Conservation (phyloP, 805 yeast species). For the Ogataea sp. region DNA sequence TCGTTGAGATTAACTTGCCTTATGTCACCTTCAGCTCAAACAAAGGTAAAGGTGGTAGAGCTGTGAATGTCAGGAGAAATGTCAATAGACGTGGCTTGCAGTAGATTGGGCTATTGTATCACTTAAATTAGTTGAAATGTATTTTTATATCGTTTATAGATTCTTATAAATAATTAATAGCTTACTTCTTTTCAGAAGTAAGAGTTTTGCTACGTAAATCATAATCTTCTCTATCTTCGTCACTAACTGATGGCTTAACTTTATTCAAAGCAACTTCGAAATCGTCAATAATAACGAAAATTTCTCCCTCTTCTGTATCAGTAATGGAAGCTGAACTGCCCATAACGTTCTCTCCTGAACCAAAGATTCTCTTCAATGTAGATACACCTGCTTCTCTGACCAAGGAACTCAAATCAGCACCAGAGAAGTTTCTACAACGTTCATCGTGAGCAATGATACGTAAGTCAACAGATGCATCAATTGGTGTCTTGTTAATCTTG, state of each 20-base stretch:
- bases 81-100: slow-evolving; percentile 27
- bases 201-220: slow-evolving; percentile 45
- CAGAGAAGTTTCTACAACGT: slow-evolving; percentile 83
- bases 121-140: no score
- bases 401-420: slow-evolving; percentile 91
- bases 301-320: slow-evolving; percentile 12
- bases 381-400: slow-evolving; percentile 91
- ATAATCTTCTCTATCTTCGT: slow-evolving; percentile 70
- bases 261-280: slow-evolving; percentile 63
- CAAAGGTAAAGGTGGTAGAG: slow-evolving; percentile 37
- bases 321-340: slow-evolving; percentile 26
- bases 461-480: slow-evolving; percentile 55
- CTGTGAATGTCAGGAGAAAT: slow-evolving; percentile 40
- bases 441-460: slow-evolving; percentile 58
- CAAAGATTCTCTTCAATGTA: slow-evolving; percentile 72
- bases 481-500: slow-evolving; percentile 66
- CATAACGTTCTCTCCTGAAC: slow-evolving; percentile 38
- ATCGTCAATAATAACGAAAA: slow-evolving; percentile 56
- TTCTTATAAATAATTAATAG: neutral
- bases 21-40: slow-evolving; percentile 30
- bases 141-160: neutral
- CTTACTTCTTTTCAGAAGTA: neutral
- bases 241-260: slow-evolving; percentile 88
- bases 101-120: no score
- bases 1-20: slow-evolving; percentile 19